A percentile compares a stretch with the other conserved stretches of the same genome.
Conservation (phyloP, 2,329 filamentous ascomycete genomes). For the Calonectria pauciramosa region DNA sequence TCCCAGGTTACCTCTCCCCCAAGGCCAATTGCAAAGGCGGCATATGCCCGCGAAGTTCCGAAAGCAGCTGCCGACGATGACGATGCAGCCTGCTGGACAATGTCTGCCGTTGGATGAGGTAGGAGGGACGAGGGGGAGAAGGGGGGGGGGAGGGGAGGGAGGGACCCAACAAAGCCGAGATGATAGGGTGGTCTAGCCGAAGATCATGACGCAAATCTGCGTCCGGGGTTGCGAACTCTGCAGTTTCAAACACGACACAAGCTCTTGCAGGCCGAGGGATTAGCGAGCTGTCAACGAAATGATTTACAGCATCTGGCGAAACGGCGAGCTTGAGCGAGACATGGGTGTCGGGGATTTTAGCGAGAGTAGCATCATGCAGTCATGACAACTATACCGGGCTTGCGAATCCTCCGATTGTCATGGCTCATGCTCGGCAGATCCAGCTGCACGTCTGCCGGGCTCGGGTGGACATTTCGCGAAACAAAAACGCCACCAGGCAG, state of each 20-base stretch:
- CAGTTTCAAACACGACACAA: constrained; percentile 13
- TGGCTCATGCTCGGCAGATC: constrained; percentile 14
- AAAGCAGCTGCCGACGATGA: constrained; percentile 15
- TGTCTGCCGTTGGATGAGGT: neutral
- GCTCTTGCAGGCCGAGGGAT: constrained; percentile 16
- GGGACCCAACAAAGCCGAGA: constrained; percentile 14
- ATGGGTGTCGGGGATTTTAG: constrained; percentile 1
- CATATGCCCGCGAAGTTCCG: constrained; percentile 23
- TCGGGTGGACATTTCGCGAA: neutral
- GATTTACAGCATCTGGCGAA: constrained; percentile 10
- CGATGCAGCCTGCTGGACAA: neutral
- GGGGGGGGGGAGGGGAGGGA: neutral
- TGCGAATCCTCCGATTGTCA: neutral
- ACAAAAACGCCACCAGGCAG: constrained; percentile 10
- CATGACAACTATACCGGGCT: constrained; percentile 1
- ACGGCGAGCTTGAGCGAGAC: neutral
- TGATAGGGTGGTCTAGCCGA: constrained; percentile 20
- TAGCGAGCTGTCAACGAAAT: constrained; percentile 9
- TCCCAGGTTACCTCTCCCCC: neutral
- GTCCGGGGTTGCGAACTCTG: constrained; percentile 23
- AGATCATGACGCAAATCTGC: constrained; percentile 23
- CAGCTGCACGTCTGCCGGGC: constrained; percentile 16
- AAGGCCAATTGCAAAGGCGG: neutral
- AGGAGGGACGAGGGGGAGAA: neutral
- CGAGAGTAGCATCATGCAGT: constrained; percentile 10